These are phyloP conservation scores for Physocladia obscura DNA, from an alignment of 192 early-diverging fungal species.

Conservation along the genomic window DNA sequence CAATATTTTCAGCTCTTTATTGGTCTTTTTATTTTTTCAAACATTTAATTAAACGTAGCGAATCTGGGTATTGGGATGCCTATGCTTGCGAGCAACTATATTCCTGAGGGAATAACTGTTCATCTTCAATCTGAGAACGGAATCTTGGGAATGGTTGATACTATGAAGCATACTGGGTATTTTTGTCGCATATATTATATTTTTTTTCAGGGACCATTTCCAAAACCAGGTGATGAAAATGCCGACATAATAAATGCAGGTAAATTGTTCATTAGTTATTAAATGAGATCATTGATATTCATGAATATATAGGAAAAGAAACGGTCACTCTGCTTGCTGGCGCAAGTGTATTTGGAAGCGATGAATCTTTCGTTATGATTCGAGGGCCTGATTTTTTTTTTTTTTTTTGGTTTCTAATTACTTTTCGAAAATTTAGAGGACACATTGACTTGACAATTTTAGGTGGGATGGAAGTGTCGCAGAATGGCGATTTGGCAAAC, in stretches of 20 bases:
- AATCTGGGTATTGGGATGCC: conserved; percentile 78
- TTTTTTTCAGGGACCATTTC: conserved; percentile 57
- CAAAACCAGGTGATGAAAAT: conserved; percentile 67
- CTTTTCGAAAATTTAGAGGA: conserved; percentile 36
- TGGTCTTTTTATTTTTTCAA: not conserved
- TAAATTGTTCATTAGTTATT: too few relatives aligned
- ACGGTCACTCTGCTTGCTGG: conserved; percentile 72
- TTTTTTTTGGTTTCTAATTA: not conserved
- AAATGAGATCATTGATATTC: too few relatives aligned
- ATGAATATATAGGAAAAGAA: too few relatives aligned
- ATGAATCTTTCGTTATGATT: conserved; percentile 79
- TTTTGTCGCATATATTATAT: not conserved
- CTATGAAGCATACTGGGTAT: conserved; percentile 25
- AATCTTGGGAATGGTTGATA: conserved; percentile 61
- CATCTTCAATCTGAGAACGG: conserved; percentile 80
- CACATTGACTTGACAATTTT: conserved; percentile 76
- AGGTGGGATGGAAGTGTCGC: conserved; percentile 76
- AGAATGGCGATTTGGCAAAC: conserved; percentile 75
- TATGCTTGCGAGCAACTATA: conserved; percentile 74
- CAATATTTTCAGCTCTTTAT: not conserved
- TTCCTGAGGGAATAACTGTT: conserved; percentile 66
- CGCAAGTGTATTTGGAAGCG: conserved; percentile 68
- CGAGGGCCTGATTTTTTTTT: conserved; percentile 42
- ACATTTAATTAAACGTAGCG: not conserved
- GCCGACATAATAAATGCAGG: conserved; percentile 76